Percentiles rank a stretch among this genome's conserved stretches.
phyloP scores from a whole-genome alignment of 1,284 basidiomycete species.

The Marasmius fiardii region DNA sequence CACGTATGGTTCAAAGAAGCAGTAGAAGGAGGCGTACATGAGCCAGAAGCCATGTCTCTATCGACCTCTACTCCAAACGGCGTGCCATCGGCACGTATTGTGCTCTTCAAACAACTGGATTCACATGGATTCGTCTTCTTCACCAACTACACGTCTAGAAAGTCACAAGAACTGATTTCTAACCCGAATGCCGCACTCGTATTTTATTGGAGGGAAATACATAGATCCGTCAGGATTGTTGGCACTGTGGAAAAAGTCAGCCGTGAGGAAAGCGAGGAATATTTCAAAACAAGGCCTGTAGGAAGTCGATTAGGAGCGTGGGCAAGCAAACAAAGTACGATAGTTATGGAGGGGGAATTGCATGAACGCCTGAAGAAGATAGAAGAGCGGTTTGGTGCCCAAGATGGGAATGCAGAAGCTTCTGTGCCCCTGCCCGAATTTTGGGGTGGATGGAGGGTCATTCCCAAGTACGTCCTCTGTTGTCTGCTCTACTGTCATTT shows the following conservation, averaged over 20 bases:
- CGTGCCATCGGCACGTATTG: slow-evolving; percentile 85
- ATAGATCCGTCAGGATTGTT: slow-evolving; percentile 80
- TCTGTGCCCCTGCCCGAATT: slow-evolving; percentile 82
- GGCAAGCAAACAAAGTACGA: slow-evolving; percentile 85
- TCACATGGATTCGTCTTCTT: slow-evolving; percentile 89
- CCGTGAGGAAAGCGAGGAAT: slow-evolving; percentile 64
- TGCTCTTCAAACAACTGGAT: slow-evolving; percentile 91
- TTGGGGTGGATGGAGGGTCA: slow-evolving; percentile 96
- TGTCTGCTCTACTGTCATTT: neutral
- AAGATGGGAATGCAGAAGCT: slow-evolving; percentile 34
- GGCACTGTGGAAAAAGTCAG: slow-evolving; percentile 81
- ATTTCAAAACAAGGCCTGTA: slow-evolving; percentile 34
- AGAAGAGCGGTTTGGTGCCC: slow-evolving; percentile 57
- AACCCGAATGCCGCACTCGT: slow-evolving; percentile 82
- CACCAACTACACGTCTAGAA: slow-evolving; percentile 94
- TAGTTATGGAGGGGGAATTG: slow-evolving; percentile 73
- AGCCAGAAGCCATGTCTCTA: slow-evolving; percentile 88
- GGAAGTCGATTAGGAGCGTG: slow-evolving; percentile 64
- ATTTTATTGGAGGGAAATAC: slow-evolving; percentile 91
- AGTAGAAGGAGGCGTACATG: slow-evolving; percentile 54
- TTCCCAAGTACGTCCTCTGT: slow-evolving; percentile 70
- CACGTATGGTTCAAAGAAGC: slow-evolving; percentile 79
- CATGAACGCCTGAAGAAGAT: slow-evolving; percentile 58
- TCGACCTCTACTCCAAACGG: slow-evolving; percentile 73
- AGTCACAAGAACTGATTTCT: slow-evolving; percentile 74